Percentiles rank a stretch among this genome's conserved stretches.
Conservation (phyloP, 2,329 filamentous ascomycete species). For the Polychaeton citri region DNA sequence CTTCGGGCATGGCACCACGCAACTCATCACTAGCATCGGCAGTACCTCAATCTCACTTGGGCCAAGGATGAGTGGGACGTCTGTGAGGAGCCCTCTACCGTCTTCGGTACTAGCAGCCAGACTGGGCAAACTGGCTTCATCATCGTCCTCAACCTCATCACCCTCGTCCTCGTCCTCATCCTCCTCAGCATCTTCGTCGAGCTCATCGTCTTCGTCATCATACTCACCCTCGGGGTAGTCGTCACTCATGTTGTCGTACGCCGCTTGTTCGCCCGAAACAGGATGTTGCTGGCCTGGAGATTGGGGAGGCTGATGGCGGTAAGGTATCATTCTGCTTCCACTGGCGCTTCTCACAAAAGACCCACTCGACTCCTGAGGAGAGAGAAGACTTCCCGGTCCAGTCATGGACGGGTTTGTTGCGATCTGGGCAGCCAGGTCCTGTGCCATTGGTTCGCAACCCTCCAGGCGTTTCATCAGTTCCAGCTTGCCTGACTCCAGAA, state of each 20-base stretch:
- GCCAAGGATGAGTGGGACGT: slow-evolving; percentile 86
- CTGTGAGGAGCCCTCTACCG: slow-evolving; percentile 72
- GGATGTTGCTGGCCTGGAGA: not conserved
- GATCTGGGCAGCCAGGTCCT: slow-evolving; percentile 1
- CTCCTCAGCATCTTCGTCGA: slow-evolving; percentile 47
- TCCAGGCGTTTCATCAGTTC: slow-evolving; percentile 38
- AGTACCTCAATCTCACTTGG: slow-evolving; percentile 91
- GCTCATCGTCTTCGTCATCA: slow-evolving; percentile 26
- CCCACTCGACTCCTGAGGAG: slow-evolving; percentile 4
- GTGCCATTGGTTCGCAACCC: slow-evolving; percentile 24
- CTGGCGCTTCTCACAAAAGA: not conserved
- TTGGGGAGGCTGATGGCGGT: not conserved
- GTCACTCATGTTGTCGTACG: not conserved
- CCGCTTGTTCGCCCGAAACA: not conserved
- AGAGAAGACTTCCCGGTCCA: slow-evolving; percentile 4
- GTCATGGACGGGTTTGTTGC: not conserved
- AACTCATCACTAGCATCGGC: slow-evolving; percentile 94
- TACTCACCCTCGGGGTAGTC: slow-evolving; percentile 1
- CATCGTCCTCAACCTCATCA: slow-evolving; percentile 60
- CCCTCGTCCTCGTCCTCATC: slow-evolving; percentile 58
- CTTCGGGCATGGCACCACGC: slow-evolving; percentile 46
- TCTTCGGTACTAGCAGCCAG: slow-evolving; percentile 42
- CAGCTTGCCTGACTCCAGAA: slow-evolving; percentile 36
- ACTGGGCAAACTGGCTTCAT: not conserved
- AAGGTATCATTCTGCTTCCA: not conserved